Evolutionary conservation across 2,329 filamentous ascomycete genomes (phyloP).

Genomic region (Epicoccum sorghinum): DNA sequence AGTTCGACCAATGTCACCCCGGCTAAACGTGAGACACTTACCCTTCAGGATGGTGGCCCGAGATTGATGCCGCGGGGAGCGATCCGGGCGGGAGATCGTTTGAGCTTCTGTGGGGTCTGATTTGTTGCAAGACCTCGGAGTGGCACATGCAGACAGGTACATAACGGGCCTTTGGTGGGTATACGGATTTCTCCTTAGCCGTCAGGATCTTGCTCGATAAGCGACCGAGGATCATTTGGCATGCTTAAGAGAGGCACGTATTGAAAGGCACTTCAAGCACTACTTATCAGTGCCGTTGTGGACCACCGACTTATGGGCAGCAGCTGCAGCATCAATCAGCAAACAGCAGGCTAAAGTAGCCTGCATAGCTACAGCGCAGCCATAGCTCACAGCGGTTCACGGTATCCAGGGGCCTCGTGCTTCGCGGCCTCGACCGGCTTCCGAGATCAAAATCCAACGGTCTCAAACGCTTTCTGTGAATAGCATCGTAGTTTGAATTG

Average conservation of each 20-base stretch:
- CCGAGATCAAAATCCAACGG: no score
- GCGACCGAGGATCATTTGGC: not conserved
- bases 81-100: constrained; percentile 24
- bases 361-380: constrained; percentile 1
- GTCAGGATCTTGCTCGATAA: not conserved
- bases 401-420: no score
- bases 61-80: constrained; percentile 17
- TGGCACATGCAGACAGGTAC: not conserved
- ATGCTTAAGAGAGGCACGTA: not conserved
- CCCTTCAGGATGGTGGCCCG: constrained; percentile 15
- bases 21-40: constrained; percentile 14
- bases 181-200: not conserved
- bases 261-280: not conserved
- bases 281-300: not conserved
- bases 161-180: constrained; percentile 6
- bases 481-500: not conserved
- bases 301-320: not conserved
- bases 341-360: not conserved
- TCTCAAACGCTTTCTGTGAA: no score
- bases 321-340: not conserved
- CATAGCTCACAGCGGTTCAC: not conserved
- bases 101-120: constrained; percentile 6
- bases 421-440: no score
- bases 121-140: constrained; percentile 5
- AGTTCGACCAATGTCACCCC: constrained; percentile 9